phyloP scores from a whole-genome alignment of 2,329 filamentous ascomycete species.

The Xylaria sp. region DNA sequence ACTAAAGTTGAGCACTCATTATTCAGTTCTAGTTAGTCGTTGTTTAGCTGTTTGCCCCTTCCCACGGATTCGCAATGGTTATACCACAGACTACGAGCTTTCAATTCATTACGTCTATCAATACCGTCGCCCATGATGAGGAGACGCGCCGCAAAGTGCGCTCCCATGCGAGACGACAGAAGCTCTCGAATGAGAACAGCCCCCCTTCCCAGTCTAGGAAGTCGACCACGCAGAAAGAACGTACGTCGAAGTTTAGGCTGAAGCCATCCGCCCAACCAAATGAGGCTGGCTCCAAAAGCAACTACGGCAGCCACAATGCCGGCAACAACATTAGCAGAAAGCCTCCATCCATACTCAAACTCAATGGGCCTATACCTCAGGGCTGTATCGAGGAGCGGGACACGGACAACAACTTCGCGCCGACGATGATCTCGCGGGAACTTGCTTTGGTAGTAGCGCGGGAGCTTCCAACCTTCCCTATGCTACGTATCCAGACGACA shows the following conservation, averaged over 20 bases:
- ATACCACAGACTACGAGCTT: slow-evolving; percentile 42
- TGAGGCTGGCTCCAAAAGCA: slow-evolving; percentile 9
- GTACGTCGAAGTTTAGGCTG: slow-evolving; percentile 49
- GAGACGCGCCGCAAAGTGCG: slow-evolving; percentile 50
- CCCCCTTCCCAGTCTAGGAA: slow-evolving; percentile 42
- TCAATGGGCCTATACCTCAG: slow-evolving; percentile 3
- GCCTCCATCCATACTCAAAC: slow-evolving; percentile 13
- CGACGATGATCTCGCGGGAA: slow-evolving; percentile 45
- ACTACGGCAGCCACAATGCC: slow-evolving; percentile 16
- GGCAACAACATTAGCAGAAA: slow-evolving; percentile 10
- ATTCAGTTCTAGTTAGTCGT: slow-evolving; percentile 1
- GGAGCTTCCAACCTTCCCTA: slow-evolving; percentile 48
- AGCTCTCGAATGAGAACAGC: slow-evolving; percentile 44
- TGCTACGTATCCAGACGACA: slow-evolving; percentile 49
- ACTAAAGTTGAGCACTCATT: slow-evolving; percentile 16
- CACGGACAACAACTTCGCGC: slow-evolving; percentile 37
- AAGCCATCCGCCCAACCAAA: slow-evolving; percentile 35
- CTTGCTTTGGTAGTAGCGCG: slow-evolving; percentile 46
- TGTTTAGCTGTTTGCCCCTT: slow-evolving; percentile 3
- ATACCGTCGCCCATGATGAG: slow-evolving; percentile 50
- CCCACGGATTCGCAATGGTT: slow-evolving; percentile 30
- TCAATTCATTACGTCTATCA: slow-evolving; percentile 51
- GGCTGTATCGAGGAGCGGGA: slow-evolving; percentile 15
- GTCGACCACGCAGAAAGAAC: slow-evolving; percentile 47
- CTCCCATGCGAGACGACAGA: slow-evolving; percentile 49